These are phyloP conservation scores for Trichocomaceae sp. DNA, from an alignment of 2,329 filamentous ascomycete genomes.

Conservation along the genomic window DNA sequence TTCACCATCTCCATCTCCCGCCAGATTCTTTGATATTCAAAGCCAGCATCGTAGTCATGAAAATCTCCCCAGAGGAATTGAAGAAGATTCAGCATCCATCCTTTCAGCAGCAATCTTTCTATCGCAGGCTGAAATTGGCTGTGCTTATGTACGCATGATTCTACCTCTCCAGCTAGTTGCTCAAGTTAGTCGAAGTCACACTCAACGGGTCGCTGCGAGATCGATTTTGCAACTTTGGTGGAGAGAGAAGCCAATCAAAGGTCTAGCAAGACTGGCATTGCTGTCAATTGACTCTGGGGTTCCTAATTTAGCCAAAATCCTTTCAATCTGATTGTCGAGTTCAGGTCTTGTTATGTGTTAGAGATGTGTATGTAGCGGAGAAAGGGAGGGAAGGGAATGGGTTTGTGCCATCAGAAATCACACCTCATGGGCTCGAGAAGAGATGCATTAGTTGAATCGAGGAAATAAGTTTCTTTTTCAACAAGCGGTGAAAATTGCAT, in stretches of 20 bases:
- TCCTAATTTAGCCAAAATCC: neutral
- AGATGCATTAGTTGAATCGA: neutral
- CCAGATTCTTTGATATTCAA: neutral
- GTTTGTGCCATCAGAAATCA: too few species aligned
- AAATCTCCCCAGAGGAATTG: neutral
- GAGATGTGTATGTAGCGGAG: neutral
- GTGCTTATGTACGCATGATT: conserved; percentile 10
- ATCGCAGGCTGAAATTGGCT: conserved; percentile 7
- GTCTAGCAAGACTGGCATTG: neutral
- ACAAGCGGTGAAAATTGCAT: neutral
- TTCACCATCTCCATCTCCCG: neutral
- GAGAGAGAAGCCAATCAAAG: conserved; percentile 4
- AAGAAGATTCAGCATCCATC: neutral
- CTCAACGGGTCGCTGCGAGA: neutral
- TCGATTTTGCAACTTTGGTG: conserved; percentile 7
- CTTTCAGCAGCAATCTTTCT: conserved; percentile 5
- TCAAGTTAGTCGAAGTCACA: conserved; percentile 1
- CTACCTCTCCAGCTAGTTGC: conserved; percentile 9
- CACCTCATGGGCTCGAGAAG: neutral
- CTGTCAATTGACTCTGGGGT: neutral
- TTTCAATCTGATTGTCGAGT: neutral
- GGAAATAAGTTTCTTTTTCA: neutral
- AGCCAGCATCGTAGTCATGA: neutral
- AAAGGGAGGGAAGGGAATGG: neutral
- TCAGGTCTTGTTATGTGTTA: neutral